Conservation (phyloP, 495 filamentous ascomycete species). For the Talaromyces liani region DNA sequence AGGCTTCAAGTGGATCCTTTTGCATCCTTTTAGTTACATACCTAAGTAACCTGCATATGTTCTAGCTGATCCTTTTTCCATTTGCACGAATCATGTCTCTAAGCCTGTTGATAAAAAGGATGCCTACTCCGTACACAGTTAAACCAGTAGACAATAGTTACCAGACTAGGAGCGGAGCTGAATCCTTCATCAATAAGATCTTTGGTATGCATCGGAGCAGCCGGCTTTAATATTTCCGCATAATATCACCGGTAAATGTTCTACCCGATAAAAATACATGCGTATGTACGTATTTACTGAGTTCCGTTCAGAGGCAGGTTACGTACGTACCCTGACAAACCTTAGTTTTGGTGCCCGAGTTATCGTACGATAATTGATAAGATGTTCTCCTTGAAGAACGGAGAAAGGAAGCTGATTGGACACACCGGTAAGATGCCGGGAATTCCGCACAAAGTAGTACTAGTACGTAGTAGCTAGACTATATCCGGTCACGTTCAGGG, state of each 20-base stretch:
- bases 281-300: not conserved
- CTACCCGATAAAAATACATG: not conserved
- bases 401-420: not conserved
- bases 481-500: not conserved
- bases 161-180: not conserved
- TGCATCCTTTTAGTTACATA: not conserved
- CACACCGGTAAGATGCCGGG: not conserved
- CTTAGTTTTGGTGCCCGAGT: not conserved
- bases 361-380: not conserved
- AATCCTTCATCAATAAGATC: not conserved
- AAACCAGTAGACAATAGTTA: not conserved
- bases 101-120: not conserved
- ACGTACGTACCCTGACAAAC: not conserved
- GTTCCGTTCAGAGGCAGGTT: not conserved
- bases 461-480: not conserved
- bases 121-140: not conserved
- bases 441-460: not conserved
- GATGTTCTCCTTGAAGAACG: not conserved
- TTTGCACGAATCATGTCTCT: not conserved
- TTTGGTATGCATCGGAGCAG: not conserved
- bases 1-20: not conserved
- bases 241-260: not conserved
- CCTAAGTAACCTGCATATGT: not conserved
- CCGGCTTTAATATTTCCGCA: not conserved
- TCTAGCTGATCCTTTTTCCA: not conserved